Evolutionary conservation across 2,329 filamentous ascomycete species (phyloP).

Genomic region (Dactylellina drechsleri): DNA sequence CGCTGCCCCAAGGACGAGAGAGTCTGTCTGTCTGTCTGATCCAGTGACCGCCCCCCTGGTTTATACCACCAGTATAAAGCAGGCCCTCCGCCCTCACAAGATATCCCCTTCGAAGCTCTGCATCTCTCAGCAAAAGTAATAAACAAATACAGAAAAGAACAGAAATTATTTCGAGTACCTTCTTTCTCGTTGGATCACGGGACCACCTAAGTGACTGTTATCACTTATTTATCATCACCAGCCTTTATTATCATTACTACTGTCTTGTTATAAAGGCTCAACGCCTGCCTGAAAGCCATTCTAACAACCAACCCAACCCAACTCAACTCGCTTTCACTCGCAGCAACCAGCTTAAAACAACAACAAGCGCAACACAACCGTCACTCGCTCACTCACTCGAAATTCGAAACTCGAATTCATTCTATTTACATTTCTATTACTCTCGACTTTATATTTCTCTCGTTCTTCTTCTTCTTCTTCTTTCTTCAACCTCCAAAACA

Average conservation of each 20-base stretch:
- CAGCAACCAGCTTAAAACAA: neutral
- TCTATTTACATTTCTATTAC: too few species aligned
- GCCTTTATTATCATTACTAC: neutral
- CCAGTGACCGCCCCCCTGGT: conserved; percentile 2
- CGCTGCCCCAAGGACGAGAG: neutral
- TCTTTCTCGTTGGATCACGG: conserved; percentile 7
- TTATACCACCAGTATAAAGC: conserved; percentile 24
- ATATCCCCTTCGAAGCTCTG: neutral
- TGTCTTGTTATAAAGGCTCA: neutral
- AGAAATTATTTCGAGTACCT: conserved; percentile 17
- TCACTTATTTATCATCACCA: neutral
- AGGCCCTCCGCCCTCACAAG: conserved; percentile 21
- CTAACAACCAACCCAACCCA: neutral
- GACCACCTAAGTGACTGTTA: neutral
- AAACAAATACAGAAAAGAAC: too few species aligned
- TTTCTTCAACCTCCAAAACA: neutral
- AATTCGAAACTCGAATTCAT: too few species aligned
- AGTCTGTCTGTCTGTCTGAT: neutral
- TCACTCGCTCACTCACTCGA: too few species aligned
- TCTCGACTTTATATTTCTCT: too few species aligned
- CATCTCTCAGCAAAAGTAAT: neutral
- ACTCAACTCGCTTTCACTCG: conserved; percentile 1
- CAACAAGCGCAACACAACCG: neutral
- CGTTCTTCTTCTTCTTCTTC: too few species aligned
- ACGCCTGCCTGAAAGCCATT: neutral